These are phyloP conservation scores for Venturia nashicola DNA, from an alignment of 2,329 filamentous ascomycete genomes.

Conservation along the genomic window DNA sequence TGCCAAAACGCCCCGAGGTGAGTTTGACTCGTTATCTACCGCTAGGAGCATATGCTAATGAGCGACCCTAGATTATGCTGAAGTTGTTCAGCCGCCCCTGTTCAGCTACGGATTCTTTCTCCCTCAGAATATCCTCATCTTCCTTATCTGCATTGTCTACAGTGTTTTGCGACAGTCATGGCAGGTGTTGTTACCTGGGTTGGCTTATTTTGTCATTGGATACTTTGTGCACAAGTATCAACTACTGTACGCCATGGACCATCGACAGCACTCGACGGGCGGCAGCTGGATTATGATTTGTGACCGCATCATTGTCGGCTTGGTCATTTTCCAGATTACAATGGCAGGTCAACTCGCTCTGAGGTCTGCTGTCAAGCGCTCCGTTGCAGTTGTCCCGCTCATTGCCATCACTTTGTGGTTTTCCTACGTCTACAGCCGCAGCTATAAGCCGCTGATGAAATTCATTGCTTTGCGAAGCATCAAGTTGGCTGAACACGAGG, in stretches of 20 bases:
- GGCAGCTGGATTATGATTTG: slow-evolving; percentile 95
- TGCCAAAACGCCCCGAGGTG: slow-evolving; percentile 69
- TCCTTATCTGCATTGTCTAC: slow-evolving; percentile 93
- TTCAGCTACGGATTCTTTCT: slow-evolving; percentile 97
- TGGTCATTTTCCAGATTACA: slow-evolving; percentile 80
- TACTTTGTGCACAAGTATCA: slow-evolving; percentile 96
- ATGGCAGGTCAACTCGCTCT: slow-evolving; percentile 79
- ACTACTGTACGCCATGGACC: slow-evolving; percentile 94
- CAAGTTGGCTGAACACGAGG: slow-evolving; percentile 45
- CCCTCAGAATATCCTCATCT: slow-evolving; percentile 80
- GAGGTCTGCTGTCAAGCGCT: slow-evolving; percentile 58
- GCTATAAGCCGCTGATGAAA: slow-evolving; percentile 78
- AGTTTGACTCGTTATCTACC: slow-evolving; percentile 8
- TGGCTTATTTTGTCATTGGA: slow-evolving; percentile 72
- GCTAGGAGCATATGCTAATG: background rate
- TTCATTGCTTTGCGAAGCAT: slow-evolving; percentile 90
- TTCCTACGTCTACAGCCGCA: slow-evolving; percentile 64
- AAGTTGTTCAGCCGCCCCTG: slow-evolving; percentile 66
- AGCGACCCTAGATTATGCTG: slow-evolving; percentile 52
- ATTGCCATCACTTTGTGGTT: slow-evolving; percentile 79
- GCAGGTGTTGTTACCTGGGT: slow-evolving; percentile 67
- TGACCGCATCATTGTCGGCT: slow-evolving; percentile 74
- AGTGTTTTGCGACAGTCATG: slow-evolving; percentile 72
- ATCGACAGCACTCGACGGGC: slow-evolving; percentile 86
- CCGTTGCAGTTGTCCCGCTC: slow-evolving; percentile 62